Percentiles rank a stretch among this genome's conserved stretches.
These are phyloP conservation scores for Spergularia azorica DNA, from an alignment of 179 eudicot species.

Conservation along the genomic window DNA sequence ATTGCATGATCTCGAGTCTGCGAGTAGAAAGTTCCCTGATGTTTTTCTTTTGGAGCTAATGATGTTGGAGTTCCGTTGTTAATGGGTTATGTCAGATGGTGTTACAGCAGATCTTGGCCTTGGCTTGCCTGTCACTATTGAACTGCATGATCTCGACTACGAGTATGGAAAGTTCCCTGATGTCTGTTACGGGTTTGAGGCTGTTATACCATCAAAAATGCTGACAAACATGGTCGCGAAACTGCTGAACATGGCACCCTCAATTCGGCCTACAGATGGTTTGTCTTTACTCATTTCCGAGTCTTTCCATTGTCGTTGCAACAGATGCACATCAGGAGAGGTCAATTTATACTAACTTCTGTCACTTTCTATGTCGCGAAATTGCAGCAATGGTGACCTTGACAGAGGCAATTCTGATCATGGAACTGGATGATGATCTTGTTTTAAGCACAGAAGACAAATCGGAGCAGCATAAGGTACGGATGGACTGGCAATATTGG, in stretches of 20 bases:
- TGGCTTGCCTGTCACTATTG: not conserved
- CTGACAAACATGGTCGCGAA: not conserved
- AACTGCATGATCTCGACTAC: not conserved
- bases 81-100: not conserved
- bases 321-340: too few relatives aligned
- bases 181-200: constrained; percentile 16
- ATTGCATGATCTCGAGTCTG: not conserved
- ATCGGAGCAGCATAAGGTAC: not conserved
- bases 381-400: too few relatives aligned
- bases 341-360: too few relatives aligned
- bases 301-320: too few relatives aligned
- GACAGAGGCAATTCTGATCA: too few relatives aligned
- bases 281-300: not conserved
- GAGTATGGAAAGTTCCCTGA: constrained; percentile 1
- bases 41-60: not conserved
- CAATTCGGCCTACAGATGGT: not conserved
- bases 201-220: not conserved
- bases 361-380: too few relatives aligned
- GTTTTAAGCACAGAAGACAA: not conserved
- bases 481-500: constrained; percentile 15
- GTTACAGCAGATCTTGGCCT: not conserved
- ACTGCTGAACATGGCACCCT: not conserved
- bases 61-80: not conserved
- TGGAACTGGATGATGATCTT: not conserved
- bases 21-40: not conserved